Evolutionary conservation across 371 early-diverging fungal genomes (phyloP).

Genomic region (Coemansia sp.): DNA sequence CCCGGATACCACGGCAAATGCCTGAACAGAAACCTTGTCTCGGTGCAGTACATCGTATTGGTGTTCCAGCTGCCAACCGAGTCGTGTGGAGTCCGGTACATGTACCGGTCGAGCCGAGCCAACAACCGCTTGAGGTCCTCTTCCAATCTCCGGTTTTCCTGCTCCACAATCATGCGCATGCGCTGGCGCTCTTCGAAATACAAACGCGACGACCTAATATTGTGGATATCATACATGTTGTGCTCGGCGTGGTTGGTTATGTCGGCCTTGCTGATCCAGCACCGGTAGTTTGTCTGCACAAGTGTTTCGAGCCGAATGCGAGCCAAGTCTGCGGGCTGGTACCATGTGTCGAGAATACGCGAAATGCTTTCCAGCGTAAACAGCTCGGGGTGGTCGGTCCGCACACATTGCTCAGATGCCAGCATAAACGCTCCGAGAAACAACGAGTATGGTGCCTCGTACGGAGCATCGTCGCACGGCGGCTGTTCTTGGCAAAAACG

Average conservation of each 20-base stretch:
- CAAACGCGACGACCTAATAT: neutral
- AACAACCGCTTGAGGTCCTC: slow-evolving; percentile 1
- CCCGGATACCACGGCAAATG: slow-evolving; percentile 39
- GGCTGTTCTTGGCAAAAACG: slow-evolving; percentile 9
- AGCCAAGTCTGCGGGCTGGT: slow-evolving; percentile 12
- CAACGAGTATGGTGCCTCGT: slow-evolving; percentile 31
- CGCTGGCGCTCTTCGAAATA: slow-evolving; percentile 19
- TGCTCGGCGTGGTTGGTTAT: slow-evolving; percentile 3
- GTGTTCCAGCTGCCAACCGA: slow-evolving; percentile 31
- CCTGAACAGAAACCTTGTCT: slow-evolving; percentile 27
- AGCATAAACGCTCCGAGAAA: slow-evolving; percentile 39
- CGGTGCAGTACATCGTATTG: slow-evolving; percentile 22
- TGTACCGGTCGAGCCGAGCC: slow-evolving; percentile 17
- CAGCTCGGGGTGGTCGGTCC: slow-evolving; percentile 11
- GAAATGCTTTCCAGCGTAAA: slow-evolving; percentile 5
- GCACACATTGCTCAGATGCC: slow-evolving; percentile 9
- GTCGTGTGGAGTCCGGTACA: slow-evolving; percentile 37
- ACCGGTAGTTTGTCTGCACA: neutral
- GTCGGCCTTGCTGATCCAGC: slow-evolving; percentile 19
- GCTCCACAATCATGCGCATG: slow-evolving; percentile 15
- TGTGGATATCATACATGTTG: slow-evolving; percentile 29
- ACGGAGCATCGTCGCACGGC: slow-evolving; percentile 14
- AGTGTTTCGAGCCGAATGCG: slow-evolving; percentile 18
- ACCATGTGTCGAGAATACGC: slow-evolving; percentile 19
- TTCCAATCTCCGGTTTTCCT: slow-evolving; percentile 1